A percentile compares a stretch with the other conserved stretches of the same genome.
These are phyloP conservation scores for Ambrosiella beaveri DNA, from an alignment of 2,329 filamentous ascomycete genomes.

Conservation along the genomic window DNA sequence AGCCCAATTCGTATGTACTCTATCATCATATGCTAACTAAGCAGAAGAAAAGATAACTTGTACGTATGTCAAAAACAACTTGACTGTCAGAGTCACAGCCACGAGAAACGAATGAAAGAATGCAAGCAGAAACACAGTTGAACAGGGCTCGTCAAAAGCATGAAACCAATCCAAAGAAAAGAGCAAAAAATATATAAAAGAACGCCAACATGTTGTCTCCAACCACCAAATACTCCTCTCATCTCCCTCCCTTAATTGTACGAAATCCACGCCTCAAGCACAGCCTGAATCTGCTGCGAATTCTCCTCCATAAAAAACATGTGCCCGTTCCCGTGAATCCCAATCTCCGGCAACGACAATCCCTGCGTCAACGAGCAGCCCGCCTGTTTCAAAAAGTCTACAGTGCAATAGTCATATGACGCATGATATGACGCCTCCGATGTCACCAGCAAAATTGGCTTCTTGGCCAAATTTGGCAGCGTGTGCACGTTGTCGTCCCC, in stretches of 20 bases:
- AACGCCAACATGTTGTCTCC: too few relatives aligned
- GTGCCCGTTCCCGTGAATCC: slow-evolving; percentile 29
- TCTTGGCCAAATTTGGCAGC: slow-evolving; percentile 21
- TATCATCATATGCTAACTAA: too few relatives aligned
- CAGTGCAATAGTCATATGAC: slow-evolving; percentile 28
- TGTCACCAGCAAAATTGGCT: slow-evolving; percentile 25
- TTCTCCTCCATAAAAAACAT: slow-evolving; percentile 34
- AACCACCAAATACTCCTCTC: too few relatives aligned
- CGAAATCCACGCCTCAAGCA: slow-evolving; percentile 9
- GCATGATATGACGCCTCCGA: slow-evolving; percentile 28
- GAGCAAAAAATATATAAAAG: too few relatives aligned
- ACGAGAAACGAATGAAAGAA: too few relatives aligned
- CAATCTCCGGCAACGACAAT: slow-evolving; percentile 20
- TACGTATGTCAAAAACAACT: too few relatives aligned
- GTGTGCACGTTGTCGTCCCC: slow-evolving; percentile 17
- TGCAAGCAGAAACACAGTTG: too few relatives aligned
- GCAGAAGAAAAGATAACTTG: too few relatives aligned
- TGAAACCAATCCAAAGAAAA: too few relatives aligned
- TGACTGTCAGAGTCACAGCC: too few relatives aligned
- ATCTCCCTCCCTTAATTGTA: not conserved
- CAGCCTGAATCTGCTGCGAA: slow-evolving; percentile 21
- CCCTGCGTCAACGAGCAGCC: slow-evolving; percentile 18
- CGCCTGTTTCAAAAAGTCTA: slow-evolving; percentile 26
- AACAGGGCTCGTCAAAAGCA: too few relatives aligned
- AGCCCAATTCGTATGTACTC: too few relatives aligned